Evolutionary conservation across 768 basidiomycete genomes (phyloP), one percentile per base, ranked within the genome.

Genomic region (Crucibulum laeve): DNA sequence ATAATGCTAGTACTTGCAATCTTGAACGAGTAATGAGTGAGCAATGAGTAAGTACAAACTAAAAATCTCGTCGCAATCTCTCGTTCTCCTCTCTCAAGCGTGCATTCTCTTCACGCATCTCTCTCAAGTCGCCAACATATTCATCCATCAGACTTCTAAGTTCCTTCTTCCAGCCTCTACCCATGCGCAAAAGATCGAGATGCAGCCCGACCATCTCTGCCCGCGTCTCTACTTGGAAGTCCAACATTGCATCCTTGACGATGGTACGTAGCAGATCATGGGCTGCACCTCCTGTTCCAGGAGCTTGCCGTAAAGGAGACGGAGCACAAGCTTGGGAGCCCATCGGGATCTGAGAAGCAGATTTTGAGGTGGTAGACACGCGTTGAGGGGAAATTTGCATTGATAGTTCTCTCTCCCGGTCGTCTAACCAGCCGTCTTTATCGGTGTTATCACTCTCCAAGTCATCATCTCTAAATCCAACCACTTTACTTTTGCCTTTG

Each of bases 191-290:
- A 44, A 88, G 54, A 54, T 90, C 87, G 47, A 90, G 53, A 60
- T 90, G 87, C 44, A 89, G 63, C 2, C 83, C 84, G 57, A 76
- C 73, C 73, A 88, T 77, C 68, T 87, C 82, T n/a, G 76, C 69
- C 53, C 76, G 73, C 18, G 77, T 80, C 58, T 88, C 84, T 49
- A 72, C 69, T 57, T 81, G 82, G 54, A 78, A 84, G 49, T 89
- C 87, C 49, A 72, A 77, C 79, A 89, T 79, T 45, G 79, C 82
- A 43, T 88, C 86, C 35, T 74, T 72, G 40, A 89, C 75, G 42
- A 87, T 77, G 18, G 70, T 70, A 43, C 78, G 76, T 46, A 89
- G 59, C 21, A 87, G 67, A 30, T 83, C 80, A 38, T 85, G 80
- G 13, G 79, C 73, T 4, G 64, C 54, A 19, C 49, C 44, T 45